phyloP scores from a whole-genome alignment of 2,329 filamentous ascomycete genomes.

The Venturia asperata region DNA sequence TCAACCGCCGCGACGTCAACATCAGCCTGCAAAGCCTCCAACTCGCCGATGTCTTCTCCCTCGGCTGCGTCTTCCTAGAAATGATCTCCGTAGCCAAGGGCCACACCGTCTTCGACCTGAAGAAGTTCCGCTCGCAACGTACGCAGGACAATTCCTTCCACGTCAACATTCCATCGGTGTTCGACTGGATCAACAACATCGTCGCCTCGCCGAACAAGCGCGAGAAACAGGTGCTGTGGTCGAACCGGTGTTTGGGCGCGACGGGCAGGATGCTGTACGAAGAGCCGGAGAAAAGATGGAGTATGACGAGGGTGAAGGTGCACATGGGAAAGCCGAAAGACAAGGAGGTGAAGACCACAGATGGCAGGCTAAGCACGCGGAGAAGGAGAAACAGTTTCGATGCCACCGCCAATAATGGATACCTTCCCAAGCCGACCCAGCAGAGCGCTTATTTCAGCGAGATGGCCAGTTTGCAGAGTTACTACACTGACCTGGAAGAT shows the following conservation, averaged over 20 bases:
- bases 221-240: conserved; percentile 9
- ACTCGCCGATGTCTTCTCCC: conserved; percentile 34
- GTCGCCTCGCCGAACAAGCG: background rate
- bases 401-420: background rate
- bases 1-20: conserved; percentile 28
- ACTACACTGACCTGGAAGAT: conserved; percentile 6
- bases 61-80: conserved; percentile 35
- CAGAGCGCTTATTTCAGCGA: conserved; percentile 17
- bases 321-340: conserved; percentile 7
- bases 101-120: conserved; percentile 30
- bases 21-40: conserved; percentile 19
- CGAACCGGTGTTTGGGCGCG: background rate
- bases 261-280: conserved; percentile 7
- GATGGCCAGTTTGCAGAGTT: conserved; percentile 4
- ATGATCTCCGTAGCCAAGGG: conserved; percentile 35
- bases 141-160: conserved; percentile 35
- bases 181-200: background rate
- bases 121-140: conserved; percentile 28
- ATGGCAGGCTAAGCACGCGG: background rate
- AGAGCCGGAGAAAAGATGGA: conserved; percentile 15
- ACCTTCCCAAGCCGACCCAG: conserved; percentile 1
- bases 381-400: conserved; percentile 9
- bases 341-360: background rate
- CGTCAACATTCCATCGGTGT: conserved; percentile 26
- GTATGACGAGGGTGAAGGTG: background rate